Conservation (phyloP, 2,329 filamentous ascomycete species). For the Diplocarpon mali region DNA sequence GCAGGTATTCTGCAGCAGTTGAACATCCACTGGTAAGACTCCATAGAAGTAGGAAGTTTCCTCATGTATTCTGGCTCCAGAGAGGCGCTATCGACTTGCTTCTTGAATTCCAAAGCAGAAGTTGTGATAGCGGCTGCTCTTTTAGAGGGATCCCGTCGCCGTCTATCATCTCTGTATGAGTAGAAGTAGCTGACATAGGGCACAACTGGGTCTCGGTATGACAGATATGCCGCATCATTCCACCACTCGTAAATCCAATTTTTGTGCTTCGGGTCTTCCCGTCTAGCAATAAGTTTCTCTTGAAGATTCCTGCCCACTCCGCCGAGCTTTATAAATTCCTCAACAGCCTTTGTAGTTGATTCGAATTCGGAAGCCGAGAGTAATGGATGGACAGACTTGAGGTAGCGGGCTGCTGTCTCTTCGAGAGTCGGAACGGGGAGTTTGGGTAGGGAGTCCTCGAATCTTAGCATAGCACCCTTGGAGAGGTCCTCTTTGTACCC, state of each 20-base stretch:
- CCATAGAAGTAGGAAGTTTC: constrained; percentile 94
- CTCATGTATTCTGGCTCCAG: constrained; percentile 99
- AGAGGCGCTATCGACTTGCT: constrained; percentile 68
- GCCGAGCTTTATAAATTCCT: constrained; percentile 81
- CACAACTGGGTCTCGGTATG: constrained; percentile 88
- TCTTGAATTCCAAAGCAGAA: constrained; percentile 85
- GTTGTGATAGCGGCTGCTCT: constrained; percentile 85
- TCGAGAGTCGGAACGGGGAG: constrained; percentile 74
- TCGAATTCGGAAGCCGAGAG: constrained; percentile 58
- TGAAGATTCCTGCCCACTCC: constrained; percentile 75
- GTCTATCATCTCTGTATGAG: constrained; percentile 88
- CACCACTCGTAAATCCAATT: constrained; percentile 99
- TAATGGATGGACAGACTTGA: constrained; percentile 69
- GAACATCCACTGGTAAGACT: constrained; percentile 98
- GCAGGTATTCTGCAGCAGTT: constrained; percentile 81
- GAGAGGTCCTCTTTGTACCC: constrained; percentile 71
- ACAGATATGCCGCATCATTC: constrained; percentile 89
- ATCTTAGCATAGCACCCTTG: constrained; percentile 73
- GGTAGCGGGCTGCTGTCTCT: constrained; percentile 69
- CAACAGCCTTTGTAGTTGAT: constrained; percentile 68
- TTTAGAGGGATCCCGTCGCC: constrained; percentile 78
- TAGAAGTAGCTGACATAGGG: constrained; percentile 99
- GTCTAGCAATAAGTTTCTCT: constrained; percentile 70
- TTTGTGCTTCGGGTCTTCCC: constrained; percentile 68
- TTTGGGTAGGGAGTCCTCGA: constrained; percentile 72